Evolutionary conservation across 2,329 filamentous ascomycete genomes (phyloP), one percentile per base, ranked within the genome.

Genomic region (Pseudogymnoascus sp.): DNA sequence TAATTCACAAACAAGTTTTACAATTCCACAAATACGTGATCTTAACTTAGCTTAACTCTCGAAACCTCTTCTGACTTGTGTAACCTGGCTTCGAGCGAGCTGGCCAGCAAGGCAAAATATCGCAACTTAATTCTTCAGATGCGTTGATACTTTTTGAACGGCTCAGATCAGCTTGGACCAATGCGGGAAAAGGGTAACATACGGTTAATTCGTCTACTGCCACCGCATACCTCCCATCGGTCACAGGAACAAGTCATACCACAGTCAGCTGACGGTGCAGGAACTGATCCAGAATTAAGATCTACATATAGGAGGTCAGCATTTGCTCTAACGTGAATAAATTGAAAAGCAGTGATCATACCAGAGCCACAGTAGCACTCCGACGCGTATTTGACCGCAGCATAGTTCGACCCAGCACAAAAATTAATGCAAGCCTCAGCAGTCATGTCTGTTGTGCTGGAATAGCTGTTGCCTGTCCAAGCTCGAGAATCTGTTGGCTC

Each of bases 141-240:
- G 23, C 12, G 14, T 28, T 28, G 43, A 28, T 16, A 49, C 11
- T 23, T 28, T 49, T n/a, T 14, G 14, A 28, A 49, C 3, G 5
- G 14, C 14, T 16, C 4, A 49, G 23, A 7, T 28, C 14, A 28
- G 14, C 23, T 28, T 12, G 6, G 1, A 5, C 0, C 42, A 23
- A 46, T 9, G 6, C 23, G 14, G 6, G 43, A 28, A 28, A 25
- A 11, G 7, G 23, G 14, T 23, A 46, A 12, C 60, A 62, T 38
- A 64, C 38, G 40, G 49, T 63, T 63, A n/a, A 63, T 36, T 31
- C 36, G 49, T 11, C 37, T 60, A 28, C 49, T 49, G 16, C 63
- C 63, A 36, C 63, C 61, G 21, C 63, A 64, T n/a, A 60, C 31
- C 14, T 63, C 21, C n/a, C 21, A 64, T 23, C 60, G 49, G 16